These are phyloP conservation scores for Jacaranda copaia DNA, from an alignment of 257 asterid species.

Conservation along the genomic window DNA sequence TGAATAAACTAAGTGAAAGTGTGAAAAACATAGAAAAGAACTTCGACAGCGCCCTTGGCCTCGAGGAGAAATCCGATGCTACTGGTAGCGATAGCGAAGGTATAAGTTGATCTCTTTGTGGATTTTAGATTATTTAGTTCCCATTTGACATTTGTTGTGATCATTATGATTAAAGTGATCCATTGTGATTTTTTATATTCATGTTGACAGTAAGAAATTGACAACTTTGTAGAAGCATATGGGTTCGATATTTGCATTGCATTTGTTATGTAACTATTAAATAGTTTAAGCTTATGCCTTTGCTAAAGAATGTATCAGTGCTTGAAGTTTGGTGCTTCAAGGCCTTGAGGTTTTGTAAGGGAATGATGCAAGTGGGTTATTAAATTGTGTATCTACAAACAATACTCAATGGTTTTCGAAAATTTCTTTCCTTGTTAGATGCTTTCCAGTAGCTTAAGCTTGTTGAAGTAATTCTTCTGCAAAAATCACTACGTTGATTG, in stretches of 20 bases:
- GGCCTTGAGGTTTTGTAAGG: constrained; percentile 28
- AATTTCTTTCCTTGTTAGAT: not conserved
- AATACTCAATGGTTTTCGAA: not conserved
- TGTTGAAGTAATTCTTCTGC: constrained; percentile 20
- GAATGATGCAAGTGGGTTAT: constrained; percentile 6
- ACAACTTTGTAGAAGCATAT: constrained; percentile 8
- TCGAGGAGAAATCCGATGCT: constrained; percentile 78
- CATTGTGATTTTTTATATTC: not conserved
- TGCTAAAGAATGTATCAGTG: constrained; percentile 22
- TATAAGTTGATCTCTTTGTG: constrained; percentile 36
- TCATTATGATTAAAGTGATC: constrained; percentile 14
- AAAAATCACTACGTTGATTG: constrained; percentile 3
- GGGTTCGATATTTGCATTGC: not conserved
- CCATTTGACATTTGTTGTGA: constrained; percentile 7
- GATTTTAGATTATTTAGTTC: not conserved
- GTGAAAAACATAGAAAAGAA: constrained; percentile 96
- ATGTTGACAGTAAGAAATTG: not conserved
- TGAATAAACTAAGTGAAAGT: constrained; percentile 94
- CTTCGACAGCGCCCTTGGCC: constrained; percentile 95
- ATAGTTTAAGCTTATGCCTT: constrained; percentile 20
- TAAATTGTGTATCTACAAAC: not conserved
- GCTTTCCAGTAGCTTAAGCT: constrained; percentile 7
- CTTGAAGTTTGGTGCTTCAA: constrained; percentile 17
- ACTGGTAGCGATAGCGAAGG: constrained; percentile 64
- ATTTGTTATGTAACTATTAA: not conserved